Evolutionary conservation across 1,284 basidiomycete genomes (phyloP), one percentile per base, ranked within the genome.

Genomic region (Ustilago esculenta): DNA sequence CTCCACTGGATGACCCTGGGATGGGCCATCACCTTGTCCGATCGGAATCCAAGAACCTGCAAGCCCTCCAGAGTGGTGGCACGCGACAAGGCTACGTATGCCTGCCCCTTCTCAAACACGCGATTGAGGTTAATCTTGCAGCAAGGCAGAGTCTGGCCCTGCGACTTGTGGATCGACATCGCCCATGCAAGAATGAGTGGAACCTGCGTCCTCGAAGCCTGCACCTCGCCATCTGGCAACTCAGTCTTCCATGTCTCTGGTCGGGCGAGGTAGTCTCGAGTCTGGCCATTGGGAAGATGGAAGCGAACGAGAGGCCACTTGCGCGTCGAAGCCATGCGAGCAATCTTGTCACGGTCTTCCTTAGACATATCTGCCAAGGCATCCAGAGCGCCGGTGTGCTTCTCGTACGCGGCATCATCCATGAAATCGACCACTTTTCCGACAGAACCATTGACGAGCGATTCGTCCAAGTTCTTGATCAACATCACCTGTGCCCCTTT

Each of bases 11-110:
- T 73, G n/a, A 78, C 76, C 33, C 72, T 64, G 8, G 72, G 72
- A 55, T 78, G 76, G 7, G 75, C 74, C 74, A 75, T 79, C 24
- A 76, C 75, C 54, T 75, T 77, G 27, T 51, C 51, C 6, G 76
- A 48, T 39, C 67, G 47, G 82, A 98, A 98, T 35, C 91, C 89
- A 4, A 91, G 84, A 1, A 98, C 91, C 81, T 98, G 93, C 20
- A 98, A 85, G 1, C 94, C 92, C 9, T 94, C 90, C 40, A 98
- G 84, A 9, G 89, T 90, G 0, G 94, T 96, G 3, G 96, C 96
- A 29, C 96, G 92, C 20, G 94, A 96, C 15, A 98, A 85, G 0
- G 96, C 95, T 25, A 98, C 94, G 76, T 98, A 98, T 30, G 93
- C 93, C 85, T 93, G 92, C 29, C 77, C 76, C 44, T 77, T 79